Base-by-base conservation (phyloP, 139 green algal genomes). In the Trebouxia sp. region DNA sequence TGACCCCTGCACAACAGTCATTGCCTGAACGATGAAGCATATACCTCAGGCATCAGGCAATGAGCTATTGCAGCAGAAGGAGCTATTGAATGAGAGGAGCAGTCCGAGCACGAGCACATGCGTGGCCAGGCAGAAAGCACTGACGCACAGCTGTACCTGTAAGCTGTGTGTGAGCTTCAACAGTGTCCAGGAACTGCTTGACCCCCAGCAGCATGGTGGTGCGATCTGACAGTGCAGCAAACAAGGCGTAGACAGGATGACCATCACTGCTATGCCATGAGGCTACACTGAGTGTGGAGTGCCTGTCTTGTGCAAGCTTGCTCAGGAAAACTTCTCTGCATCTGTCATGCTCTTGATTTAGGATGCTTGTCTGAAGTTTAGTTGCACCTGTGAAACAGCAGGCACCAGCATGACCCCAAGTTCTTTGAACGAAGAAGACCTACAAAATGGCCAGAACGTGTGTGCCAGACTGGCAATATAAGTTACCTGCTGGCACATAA, bases 401-500 rank as follows among this genome's bases (percentile, higher is more conserved):
- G 47, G 47, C n/a, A n/a, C n/a, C n/a, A n/a, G n/a, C n/a, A n/a
- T n/a, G n/a, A n/a, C n/a, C n/a, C n/a, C n/a, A n/a, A n/a, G n/a
- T n/a, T n/a, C n/a, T n/a, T n/a, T n/a, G n/a, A n/a, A n/a, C n/a
- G n/a, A n/a, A n/a, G n/a, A n/a, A n/a, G n/a, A n/a, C n/a, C n/a
- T n/a, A n/a, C n/a, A n/a, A n/a, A n/a, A n/a, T n/a, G n/a, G n/a
- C n/a, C n/a, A n/a, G n/a, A n/a, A n/a, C n/a, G n/a, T n/a, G n/a
- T n/a, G n/a, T n/a, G n/a, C n/a, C n/a, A n/a, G n/a, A n/a, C n/a
- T n/a, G n/a, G n/a, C n/a, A n/a, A n/a, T n/a, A n/a, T n/a, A n/a
- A n/a, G n/a, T n/a, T n/a, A n/a, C 62, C 62, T 72, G 62, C 62
- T 72, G 62, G 62, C 3, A 72, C 62, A n/a, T 72, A 72, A 30